Evolutionary conservation across 805 yeast species (phyloP).

Genomic region (Sugiyamaella floridensis): DNA sequence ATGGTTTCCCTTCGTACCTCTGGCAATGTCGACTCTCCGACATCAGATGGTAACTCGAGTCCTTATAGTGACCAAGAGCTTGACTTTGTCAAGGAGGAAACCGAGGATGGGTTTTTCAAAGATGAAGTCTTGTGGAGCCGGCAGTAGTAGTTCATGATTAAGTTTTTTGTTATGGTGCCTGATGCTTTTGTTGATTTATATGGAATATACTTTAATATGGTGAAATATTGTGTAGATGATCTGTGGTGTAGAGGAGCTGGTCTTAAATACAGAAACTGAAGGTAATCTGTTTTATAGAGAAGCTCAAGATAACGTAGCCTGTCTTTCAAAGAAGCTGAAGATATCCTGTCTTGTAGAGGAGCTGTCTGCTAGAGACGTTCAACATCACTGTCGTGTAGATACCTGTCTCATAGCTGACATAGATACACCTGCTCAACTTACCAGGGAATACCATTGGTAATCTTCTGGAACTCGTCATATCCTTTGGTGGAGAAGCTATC

Average conservation of each 20-base stretch:
- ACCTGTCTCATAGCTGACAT: too few relatives aligned
- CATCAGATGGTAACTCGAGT: slow-evolving; percentile 12
- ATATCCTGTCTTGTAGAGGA: too few relatives aligned
- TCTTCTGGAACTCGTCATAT: slow-evolving; percentile 92
- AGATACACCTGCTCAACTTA: slow-evolving; percentile 32
- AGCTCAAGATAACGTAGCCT: too few relatives aligned
- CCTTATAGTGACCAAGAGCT: slow-evolving; percentile 10
- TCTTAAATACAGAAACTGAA: too few relatives aligned
- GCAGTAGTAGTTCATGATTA: neutral
- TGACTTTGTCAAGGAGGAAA: slow-evolving; percentile 5
- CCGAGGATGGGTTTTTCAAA: neutral
- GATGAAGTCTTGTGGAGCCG: slow-evolving; percentile 8
- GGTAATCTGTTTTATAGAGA: too few relatives aligned
- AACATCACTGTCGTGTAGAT: slow-evolving; percentile 9
- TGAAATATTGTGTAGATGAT: neutral
- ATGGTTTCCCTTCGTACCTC: slow-evolving; percentile 6
- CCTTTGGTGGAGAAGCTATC: slow-evolving; percentile 90
- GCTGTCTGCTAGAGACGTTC: too few relatives aligned
- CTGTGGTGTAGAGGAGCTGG: too few relatives aligned
- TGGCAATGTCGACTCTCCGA: neutral
- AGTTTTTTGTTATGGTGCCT: neutral
- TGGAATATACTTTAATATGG: neutral
- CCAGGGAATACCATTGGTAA: slow-evolving; percentile 96
- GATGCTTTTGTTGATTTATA: neutral
- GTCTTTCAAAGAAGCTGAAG: too few relatives aligned